Evolutionary conservation across 2,329 filamentous ascomycete genomes (phyloP).

Genomic region (Talaromyces sp.): DNA sequence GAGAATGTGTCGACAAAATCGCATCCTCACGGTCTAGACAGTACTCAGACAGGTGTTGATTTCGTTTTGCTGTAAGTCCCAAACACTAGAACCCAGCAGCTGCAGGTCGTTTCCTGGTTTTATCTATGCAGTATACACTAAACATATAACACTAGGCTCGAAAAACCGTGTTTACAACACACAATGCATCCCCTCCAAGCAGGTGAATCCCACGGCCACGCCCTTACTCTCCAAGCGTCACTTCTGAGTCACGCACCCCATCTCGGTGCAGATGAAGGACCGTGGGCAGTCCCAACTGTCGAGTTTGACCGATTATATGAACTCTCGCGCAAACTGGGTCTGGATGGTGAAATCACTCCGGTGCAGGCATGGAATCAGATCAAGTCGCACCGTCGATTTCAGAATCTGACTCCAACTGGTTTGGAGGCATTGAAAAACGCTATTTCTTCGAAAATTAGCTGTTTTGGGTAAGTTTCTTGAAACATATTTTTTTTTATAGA

Average conservation of each 20-base stretch:
- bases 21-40: constrained; percentile 24
- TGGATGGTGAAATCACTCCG: constrained; percentile 28
- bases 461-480: constrained; percentile 14
- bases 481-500: background rate
- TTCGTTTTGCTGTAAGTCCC: constrained; percentile 23
- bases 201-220: constrained; percentile 20
- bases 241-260: constrained; percentile 21
- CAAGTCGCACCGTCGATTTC: constrained; percentile 20
- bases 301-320: constrained; percentile 15
- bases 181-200: constrained; percentile 11
- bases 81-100: background rate
- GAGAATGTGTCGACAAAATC: background rate
- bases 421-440: constrained; percentile 17
- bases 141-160: constrained; percentile 15
- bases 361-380: constrained; percentile 34
- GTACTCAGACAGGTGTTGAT: constrained; percentile 25
- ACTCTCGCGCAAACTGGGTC: constrained; percentile 9
- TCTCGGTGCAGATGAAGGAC: background rate
- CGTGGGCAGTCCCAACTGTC: constrained; percentile 13
- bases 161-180: constrained; percentile 24
- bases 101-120: background rate
- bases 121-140: background rate
- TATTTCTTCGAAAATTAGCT: constrained; percentile 14
- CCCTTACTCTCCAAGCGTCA: constrained; percentile 23
- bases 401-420: constrained; percentile 14